These are phyloP conservation scores for Phytophthora pini DNA, from an alignment of 352 stramenopile genomes.

Conservation along the genomic window DNA sequence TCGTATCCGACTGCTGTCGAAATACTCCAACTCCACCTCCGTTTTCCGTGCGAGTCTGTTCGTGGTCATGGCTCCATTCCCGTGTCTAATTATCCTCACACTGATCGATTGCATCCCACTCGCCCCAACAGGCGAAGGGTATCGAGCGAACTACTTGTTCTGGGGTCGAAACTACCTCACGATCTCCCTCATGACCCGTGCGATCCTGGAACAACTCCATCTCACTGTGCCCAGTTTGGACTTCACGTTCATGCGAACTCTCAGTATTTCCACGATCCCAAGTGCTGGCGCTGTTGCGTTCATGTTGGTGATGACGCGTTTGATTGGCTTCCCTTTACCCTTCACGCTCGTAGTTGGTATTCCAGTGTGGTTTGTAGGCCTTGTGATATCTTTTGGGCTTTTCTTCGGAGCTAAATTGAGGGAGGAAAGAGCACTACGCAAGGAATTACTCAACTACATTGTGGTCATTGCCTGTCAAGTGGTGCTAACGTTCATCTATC, in stretches of 20 bases:
- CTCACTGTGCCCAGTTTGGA: constrained; percentile 27
- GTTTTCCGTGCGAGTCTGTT: constrained; percentile 13
- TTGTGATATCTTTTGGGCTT: constrained; percentile 31
- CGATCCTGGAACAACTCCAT: constrained; percentile 28
- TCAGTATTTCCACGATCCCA: constrained; percentile 24
- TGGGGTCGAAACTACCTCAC: constrained; percentile 30
- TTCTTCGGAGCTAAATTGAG: constrained; percentile 36
- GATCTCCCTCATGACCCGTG: constrained; percentile 30
- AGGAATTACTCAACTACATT: constrained; percentile 33
- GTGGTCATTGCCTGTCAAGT: constrained; percentile 46
- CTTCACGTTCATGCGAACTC: constrained; percentile 5
- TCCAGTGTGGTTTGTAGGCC: constrained; percentile 29
- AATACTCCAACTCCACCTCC: constrained; percentile 22
- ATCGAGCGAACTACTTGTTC: constrained; percentile 33
- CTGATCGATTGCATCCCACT: constrained; percentile 30
- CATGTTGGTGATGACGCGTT: constrained; percentile 31
- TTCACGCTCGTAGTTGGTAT: constrained; percentile 49
- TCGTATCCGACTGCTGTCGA: constrained; percentile 19
- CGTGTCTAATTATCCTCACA: constrained; percentile 27
- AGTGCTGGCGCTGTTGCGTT: constrained; percentile 35
- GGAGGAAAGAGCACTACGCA: constrained; percentile 11
- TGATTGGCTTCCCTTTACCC: constrained; percentile 48
- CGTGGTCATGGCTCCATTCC: constrained; percentile 18
- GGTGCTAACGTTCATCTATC: constrained; percentile 52
- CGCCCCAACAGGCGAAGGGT: constrained; percentile 19